Conservation (phyloP, 1,139 yeast species). For the Spencermartinsiella ligniputridi region DNA sequence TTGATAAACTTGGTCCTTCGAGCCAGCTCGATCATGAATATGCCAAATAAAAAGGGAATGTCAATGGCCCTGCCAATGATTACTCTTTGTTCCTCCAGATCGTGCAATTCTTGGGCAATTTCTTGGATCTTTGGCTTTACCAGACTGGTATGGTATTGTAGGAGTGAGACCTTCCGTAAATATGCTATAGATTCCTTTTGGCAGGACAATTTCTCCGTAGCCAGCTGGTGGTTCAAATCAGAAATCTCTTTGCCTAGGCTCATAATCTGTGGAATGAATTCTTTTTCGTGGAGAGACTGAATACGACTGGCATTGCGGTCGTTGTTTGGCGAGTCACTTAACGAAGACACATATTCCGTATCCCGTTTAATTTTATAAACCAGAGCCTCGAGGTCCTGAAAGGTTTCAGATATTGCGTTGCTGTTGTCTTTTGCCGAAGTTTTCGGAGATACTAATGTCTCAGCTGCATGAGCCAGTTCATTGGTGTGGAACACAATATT, state of each 20-base stretch:
- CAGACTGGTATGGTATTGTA: constrained; percentile 30
- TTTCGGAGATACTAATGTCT: neutral
- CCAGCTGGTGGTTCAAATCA: constrained; percentile 18
- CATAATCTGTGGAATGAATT: constrained; percentile 25
- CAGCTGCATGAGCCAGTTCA: neutral
- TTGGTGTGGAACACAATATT: constrained; percentile 10
- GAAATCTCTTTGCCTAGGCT: constrained; percentile 22
- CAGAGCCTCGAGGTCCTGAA: constrained; percentile 29
- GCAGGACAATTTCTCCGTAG: constrained; percentile 13
- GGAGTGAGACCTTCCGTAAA: constrained; percentile 27
- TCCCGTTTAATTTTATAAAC: constrained; percentile 27
- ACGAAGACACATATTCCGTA: constrained; percentile 25
- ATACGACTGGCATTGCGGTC: constrained; percentile 3
- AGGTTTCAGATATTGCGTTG: constrained; percentile 12
- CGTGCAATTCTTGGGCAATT: constrained; percentile 32
- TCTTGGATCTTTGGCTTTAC: constrained; percentile 30
- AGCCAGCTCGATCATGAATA: constrained; percentile 62
- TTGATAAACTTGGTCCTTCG: constrained; percentile 67
- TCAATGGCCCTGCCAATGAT: constrained; percentile 56
- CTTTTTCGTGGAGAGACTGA: constrained; percentile 9
- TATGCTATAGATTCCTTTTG: constrained; percentile 20
- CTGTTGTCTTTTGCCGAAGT: constrained; percentile 15
- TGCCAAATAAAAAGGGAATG: constrained; percentile 76
- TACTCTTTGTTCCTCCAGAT: constrained; percentile 43
- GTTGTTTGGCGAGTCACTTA: constrained; percentile 17